A percentile compares a stretch with the other conserved stretches of the same genome.
These are phyloP conservation scores for Kluyveromyces siamensis DNA, from an alignment of 805 yeast genomes.

Conservation along the genomic window DNA sequence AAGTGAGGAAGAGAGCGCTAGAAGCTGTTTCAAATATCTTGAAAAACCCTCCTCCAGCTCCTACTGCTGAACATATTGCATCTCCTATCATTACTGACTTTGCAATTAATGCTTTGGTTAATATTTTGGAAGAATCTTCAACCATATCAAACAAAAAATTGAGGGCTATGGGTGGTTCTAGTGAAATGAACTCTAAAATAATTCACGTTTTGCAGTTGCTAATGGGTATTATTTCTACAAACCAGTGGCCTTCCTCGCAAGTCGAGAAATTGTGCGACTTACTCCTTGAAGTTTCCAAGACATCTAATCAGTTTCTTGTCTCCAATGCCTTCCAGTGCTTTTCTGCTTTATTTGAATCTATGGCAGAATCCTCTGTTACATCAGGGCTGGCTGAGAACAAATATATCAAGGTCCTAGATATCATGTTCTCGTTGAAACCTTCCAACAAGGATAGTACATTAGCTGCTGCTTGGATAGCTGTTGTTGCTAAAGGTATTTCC, in stretches of 20 bases:
- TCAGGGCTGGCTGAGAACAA: constrained; percentile 53
- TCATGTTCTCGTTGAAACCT: constrained; percentile 74
- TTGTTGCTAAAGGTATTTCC: constrained; percentile 70
- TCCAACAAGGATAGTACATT: constrained; percentile 73
- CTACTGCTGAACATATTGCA: constrained; percentile 71
- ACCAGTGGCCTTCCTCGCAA: constrained; percentile 72
- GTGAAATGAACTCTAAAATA: constrained; percentile 46
- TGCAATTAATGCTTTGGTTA: constrained; percentile 46
- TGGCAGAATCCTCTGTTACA: constrained; percentile 37
- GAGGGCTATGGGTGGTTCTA: constrained; percentile 29
- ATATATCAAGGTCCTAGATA: constrained; percentile 53
- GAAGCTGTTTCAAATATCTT: constrained; percentile 72
- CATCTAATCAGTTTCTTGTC: constrained; percentile 79
- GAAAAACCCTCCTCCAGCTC: constrained; percentile 61
- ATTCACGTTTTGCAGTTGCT: constrained; percentile 75
- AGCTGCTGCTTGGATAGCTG: constrained; percentile 93
- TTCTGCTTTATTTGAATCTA: constrained; percentile 56
- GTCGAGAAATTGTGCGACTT: constrained; percentile 69
- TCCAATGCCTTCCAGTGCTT: constrained; percentile 76
- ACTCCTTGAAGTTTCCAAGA: constrained; percentile 64
- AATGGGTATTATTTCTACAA: constrained; percentile 58
- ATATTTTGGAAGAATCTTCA: constrained; percentile 33
- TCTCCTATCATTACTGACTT: constrained; percentile 60
- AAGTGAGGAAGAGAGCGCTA: constrained; percentile 89
- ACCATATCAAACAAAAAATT: constrained; percentile 28